Base-by-base conservation (phyloP, 169 alveolate genomes). In the Miamiensis avidus region DNA sequence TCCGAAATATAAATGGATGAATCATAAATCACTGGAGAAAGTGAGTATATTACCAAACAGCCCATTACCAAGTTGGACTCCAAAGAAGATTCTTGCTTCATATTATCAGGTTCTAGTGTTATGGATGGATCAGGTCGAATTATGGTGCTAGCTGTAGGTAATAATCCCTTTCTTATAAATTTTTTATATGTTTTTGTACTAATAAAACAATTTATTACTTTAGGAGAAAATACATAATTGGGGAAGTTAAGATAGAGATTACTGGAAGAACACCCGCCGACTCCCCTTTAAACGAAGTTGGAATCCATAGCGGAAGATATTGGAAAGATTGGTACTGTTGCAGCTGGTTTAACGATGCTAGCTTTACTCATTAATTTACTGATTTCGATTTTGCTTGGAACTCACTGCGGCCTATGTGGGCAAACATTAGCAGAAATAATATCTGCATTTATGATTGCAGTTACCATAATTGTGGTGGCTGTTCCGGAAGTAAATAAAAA, bases 1-100 rank as follows among this genome's bases (percentile, higher is more conserved):
- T 85, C 91, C 75, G 95, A 93, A 33, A 86, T 97, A 28, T 87
- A 94, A 85, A 89, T 94, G 84, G 98, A 96, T 91, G 99, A 97
- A 85, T 84, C 97, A n/a, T 86, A 97, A 25, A 84, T 96, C 33
- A 97, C 99, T n/a, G 99, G 99, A 30, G 98, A 96, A 86, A 91
- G 96, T 76, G 98, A 96, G 64, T 85, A 89, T 87, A 91, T 96
- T 69, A 89, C 86, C 81, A 97, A 97, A 86, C 89, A 34, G 33
- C 90, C 90, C 76, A 81, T 82, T 20, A 27, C 29, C 15, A 31
- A 78, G 33, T 79, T 33, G 78, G 78, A 81, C 0, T 93, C 88
- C 69, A 93, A 90, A 84, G 96, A 83, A 69, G 83, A 94, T 25
- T 87, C 96, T 28, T 93, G 97, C 0, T 89, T 97, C 31, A 84